Evolutionary conservation across 192 early-diverging fungal genomes (phyloP), one percentile per base, ranked within the genome.

Genomic region (Coemansia sp.): DNA sequence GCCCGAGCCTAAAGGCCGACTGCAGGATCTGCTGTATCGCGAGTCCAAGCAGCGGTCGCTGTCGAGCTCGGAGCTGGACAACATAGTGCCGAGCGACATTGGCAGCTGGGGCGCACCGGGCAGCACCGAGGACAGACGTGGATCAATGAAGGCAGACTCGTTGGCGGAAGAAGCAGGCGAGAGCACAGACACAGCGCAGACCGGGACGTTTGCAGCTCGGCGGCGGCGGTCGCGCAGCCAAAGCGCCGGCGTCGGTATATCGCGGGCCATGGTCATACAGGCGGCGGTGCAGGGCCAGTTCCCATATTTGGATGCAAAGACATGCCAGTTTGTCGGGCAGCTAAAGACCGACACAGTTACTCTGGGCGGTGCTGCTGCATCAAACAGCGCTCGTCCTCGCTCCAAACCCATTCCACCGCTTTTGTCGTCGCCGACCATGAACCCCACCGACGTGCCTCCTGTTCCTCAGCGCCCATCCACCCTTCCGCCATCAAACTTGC

Each of bases 321-420:
- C 78, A 4, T 74, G 73, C 54, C 66, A 81, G 78, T 81, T 81
- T 81, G 78, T 81, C 14, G 78, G 78, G 0, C 78, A 76, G 57
- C 66, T 81, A 20, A 81, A 81, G 53, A 51, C 62, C 11, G 78
- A 81, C 44, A 54, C 65, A 0, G 70, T 74, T 1, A 74, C 69
- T 7, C 63, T 75, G 26, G 73, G 73, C 28, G 73, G 78, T 0
- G 78, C 78, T 0, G 73, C 72, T 0, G 66, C 68, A 4, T 51
- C 53, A 49, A 57, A 25, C 68, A 65, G 62, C 63, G 64, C 54
- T 18, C 44, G 57, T 2, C 17, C 60, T 3, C 58, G 66, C 12
- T 28, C 57, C 5, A 28, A 47, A n/a, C 15, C 48, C 26, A 42
- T 48, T 9, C 37, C 57, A 17, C 24, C 49, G 9, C 44, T 38